Evolutionary conservation across 805 yeast species (phyloP).

Genomic region (Starmerella stellata): DNA sequence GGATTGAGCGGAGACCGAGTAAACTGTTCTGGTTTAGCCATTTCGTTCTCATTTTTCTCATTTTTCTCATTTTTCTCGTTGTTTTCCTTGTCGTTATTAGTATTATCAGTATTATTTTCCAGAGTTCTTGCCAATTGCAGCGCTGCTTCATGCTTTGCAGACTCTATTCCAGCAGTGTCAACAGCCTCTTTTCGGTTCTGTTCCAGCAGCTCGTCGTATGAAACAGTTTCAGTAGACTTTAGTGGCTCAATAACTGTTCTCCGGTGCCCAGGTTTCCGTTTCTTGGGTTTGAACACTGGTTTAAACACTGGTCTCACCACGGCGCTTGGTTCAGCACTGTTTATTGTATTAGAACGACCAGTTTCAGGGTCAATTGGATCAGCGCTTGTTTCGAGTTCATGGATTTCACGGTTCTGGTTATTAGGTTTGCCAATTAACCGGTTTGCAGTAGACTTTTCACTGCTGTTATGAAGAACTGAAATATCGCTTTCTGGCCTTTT

Average conservation of each 20-base stretch:
- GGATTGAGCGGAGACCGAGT: too few species aligned
- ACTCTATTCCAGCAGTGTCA: conserved; percentile 12
- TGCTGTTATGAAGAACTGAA: background rate
- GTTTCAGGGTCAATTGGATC: background rate
- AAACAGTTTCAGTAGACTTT: conserved; percentile 13
- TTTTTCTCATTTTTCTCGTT: background rate
- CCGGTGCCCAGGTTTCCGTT: background rate
- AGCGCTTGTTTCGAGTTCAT: background rate
- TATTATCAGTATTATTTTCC: background rate
- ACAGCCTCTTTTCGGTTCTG: background rate
- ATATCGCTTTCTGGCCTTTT: background rate
- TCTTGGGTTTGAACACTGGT: conserved; percentile 7
- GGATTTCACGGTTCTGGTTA: background rate
- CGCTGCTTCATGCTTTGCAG: conserved; percentile 26
- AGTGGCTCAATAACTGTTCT: background rate
- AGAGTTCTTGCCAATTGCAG: conserved; percentile 21
- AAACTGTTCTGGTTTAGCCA: too few species aligned
- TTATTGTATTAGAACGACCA: too few species aligned
- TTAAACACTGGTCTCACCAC: background rate
- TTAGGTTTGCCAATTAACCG: background rate
- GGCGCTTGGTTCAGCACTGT: conserved; percentile 15
- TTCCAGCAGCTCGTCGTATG: background rate
- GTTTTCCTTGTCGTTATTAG: background rate
- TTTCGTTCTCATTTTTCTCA: too few species aligned
- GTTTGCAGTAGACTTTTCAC: background rate